Evolutionary conservation across 768 basidiomycete species (phyloP), one percentile per base, ranked within the genome.

Genomic region (Psilocybe azurescens): DNA sequence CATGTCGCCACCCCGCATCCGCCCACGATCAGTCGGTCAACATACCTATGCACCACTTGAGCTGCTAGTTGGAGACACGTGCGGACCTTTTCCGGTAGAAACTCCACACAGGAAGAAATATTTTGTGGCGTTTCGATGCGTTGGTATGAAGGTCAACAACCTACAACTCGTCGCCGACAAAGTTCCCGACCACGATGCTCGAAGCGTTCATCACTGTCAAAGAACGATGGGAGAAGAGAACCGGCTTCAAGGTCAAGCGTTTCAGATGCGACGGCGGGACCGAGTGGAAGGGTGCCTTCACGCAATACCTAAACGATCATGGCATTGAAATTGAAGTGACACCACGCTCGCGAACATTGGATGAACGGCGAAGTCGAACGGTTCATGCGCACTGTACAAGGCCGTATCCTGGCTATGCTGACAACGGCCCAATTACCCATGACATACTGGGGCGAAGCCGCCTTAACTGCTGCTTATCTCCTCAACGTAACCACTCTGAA

Each of bases 361-460:
- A 61, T 64, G 48, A 68, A 68, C 16, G 65, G 67, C 0, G 59
- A 63, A 36, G 51, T 54, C 6, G 64, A 67, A 38, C 41, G 18
- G 1, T 13, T 59, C 14, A 13, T 65, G 18, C 62, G 65, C 6
- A 66, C 59, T 30, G 4, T 66, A 2, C 44, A 47, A 47, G 44
- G 14, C 6, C 44, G 44, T 5, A 47, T 47, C 5, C 44, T 47
- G 7, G 7, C 44, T 5, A 47, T 47, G 44, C 44, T 47, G 14
- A 47, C 44, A 16, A 20, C 44, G 5, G 14, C 44, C 6, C 44
- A 47, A 47, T 58, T 63, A 2, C 38, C 61, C 13, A 28, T 63
- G 0, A 56, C 33, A 0, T 60, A 60, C 41, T 66, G 62, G 58
- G 65, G 62, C 10, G 65, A 66, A 28, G 65, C 61, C 24, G 62